Conservation (phyloP, 805 yeast genomes). For the Candida rishiriensis region DNA sequence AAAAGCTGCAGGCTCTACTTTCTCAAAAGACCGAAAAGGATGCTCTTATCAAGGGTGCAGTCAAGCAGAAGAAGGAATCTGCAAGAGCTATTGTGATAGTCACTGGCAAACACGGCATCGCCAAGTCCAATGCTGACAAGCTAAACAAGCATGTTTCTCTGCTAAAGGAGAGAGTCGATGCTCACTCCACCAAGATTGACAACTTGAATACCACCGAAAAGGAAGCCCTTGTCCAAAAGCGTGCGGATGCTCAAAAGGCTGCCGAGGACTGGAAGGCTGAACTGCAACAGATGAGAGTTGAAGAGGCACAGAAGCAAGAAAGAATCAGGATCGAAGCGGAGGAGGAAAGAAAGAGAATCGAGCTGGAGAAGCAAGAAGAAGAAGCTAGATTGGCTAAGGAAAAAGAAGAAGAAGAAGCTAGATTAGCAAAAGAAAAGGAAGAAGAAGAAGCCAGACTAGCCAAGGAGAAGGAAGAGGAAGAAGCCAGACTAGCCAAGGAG, state of each 20-base stretch:
- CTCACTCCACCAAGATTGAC: slow-evolving; percentile 40
- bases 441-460: slow-evolving; percentile 19
- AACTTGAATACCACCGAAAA: slow-evolving; percentile 35
- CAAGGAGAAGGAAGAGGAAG: slow-evolving; percentile 20
- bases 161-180: slow-evolving; percentile 38
- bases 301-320: slow-evolving; percentile 44
- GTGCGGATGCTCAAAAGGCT: slow-evolving; percentile 38
- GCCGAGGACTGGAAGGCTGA: slow-evolving; percentile 42
- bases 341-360: slow-evolving; percentile 37
- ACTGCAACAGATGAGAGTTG: slow-evolving; percentile 38
- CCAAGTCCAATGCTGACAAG: slow-evolving; percentile 34
- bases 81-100: slow-evolving; percentile 32
- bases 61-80: slow-evolving; percentile 36
- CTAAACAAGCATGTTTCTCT: slow-evolving; percentile 41
- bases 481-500: slow-evolving; percentile 33
- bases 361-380: slow-evolving; percentile 33
- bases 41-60: slow-evolving; percentile 19
- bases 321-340: slow-evolving; percentile 35
- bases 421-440: slow-evolving; percentile 17
- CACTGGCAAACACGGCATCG: slow-evolving; percentile 33
- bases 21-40: slow-evolving; percentile 38
- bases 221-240: slow-evolving; percentile 32
- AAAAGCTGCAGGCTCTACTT: slow-evolving; percentile 36
- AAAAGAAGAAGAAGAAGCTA: slow-evolving; percentile 25
- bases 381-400: slow-evolving; percentile 19